Evolutionary conservation across 164 flowering plant species (phyloP), one percentile per base, ranked within the genome.

Genomic region (Brasenia schreberi): DNA sequence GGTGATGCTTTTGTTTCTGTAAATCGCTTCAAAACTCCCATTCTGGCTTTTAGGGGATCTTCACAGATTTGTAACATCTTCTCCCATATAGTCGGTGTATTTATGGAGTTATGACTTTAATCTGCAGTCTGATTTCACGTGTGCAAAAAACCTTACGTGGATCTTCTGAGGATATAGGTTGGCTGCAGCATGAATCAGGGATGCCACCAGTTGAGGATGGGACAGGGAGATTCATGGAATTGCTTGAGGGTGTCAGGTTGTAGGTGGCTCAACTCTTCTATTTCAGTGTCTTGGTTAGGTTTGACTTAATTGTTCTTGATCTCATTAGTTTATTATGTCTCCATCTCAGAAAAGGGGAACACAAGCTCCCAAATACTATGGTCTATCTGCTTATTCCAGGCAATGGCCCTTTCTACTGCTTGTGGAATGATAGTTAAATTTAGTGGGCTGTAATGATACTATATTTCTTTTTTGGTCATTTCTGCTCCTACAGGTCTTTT

Each of bases 81-180:
- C 39, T 33, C 39, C 4, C 7, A 53, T 33, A 6, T 12, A 19
- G 39, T 67, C 12, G n/a, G 18, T 56, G 6, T 58, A 12, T 7
- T 69, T 18, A 18, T 49, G 39, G 18, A 45, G 27, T 42, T 7
- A 23, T 58, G 56, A 14, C 66, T 66, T 4, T 7, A 61, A 12
- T 63, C 71, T 78, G 65, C 82, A 93, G 98, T 68, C 87, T 95
- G 45, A 70, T 92, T 70, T 88, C 89, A 12, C 84, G 89, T 27
- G 97, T 85, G 17, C 85, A 84, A 56, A 84, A 79, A 74, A 94
- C 98, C 45, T 82, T 94, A 61, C 97, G 85, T 67, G 97, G 98
- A n/a, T 94, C 98, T 61, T 89, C 96, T 64, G 92, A 85, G 71
- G 98, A 94, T 73, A 91, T 91, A 64, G 98, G 98, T 53, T 94